A percentile compares a stretch with the other conserved stretches of the same genome.
Evolutionary conservation across 441 rosid species (phyloP).

Genomic region (Iberis amara): DNA sequence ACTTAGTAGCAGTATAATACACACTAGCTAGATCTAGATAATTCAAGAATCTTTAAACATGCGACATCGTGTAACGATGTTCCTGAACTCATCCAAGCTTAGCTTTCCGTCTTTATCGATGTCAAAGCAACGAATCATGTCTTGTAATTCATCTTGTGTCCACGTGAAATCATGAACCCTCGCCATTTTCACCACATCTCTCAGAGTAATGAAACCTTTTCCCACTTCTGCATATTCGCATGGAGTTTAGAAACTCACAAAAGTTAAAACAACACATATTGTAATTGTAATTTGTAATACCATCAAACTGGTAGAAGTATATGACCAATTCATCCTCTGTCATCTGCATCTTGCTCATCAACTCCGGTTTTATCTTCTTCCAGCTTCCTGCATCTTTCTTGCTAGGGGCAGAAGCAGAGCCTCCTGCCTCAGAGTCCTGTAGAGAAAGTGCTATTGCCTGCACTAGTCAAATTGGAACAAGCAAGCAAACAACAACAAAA

Average conservation of each 20-base stretch:
- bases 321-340: conserved; percentile 69
- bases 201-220: conserved; percentile 44
- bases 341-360: conserved; percentile 62
- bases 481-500: too few relatives aligned
- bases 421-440: conserved; percentile 36
- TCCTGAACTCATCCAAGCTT: conserved; percentile 60
- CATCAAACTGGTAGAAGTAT: conserved; percentile 75
- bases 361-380: conserved; percentile 51
- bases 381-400: conserved; percentile 33
- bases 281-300: conserved; percentile 31
- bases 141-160: conserved; percentile 60
- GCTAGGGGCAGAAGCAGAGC: conserved; percentile 22
- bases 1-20: too few relatives aligned
- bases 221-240: conserved; percentile 48
- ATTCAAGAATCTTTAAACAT: conserved; percentile 39
- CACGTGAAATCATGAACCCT: conserved; percentile 63
- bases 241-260: not conserved
- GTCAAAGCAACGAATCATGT: conserved; percentile 76
- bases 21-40: too few relatives aligned
- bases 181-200: conserved; percentile 57
- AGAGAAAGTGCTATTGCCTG: conserved; percentile 83
- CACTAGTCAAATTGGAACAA: not conserved
- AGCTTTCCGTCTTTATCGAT: conserved; percentile 61
- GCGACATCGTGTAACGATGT: conserved; percentile 58
- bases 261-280: not conserved